Evolutionary conservation across 2,329 filamentous ascomycete genomes (phyloP).

Genomic region (Neodidymelliopsis sp.): DNA sequence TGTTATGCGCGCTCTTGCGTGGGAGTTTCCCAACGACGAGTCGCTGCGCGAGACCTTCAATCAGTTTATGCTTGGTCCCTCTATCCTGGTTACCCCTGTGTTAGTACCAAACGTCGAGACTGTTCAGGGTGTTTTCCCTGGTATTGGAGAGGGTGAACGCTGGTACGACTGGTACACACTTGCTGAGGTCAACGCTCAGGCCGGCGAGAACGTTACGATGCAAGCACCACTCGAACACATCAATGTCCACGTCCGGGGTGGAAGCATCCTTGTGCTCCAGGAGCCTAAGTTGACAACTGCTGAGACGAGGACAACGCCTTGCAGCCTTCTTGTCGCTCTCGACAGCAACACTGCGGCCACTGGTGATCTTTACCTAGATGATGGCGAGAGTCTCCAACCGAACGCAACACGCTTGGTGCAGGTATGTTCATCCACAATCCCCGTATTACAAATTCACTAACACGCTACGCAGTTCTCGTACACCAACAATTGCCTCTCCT

Average conservation of each 20-base stretch:
- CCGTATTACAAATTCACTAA: constrained; percentile 51
- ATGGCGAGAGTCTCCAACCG: constrained; percentile 70
- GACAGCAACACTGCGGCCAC: constrained; percentile 60
- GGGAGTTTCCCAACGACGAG: constrained; percentile 75
- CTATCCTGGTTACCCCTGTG: constrained; percentile 70
- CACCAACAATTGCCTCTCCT: constrained; percentile 15
- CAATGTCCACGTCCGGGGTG: constrained; percentile 74
- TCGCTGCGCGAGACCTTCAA: constrained; percentile 66
- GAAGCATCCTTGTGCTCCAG: constrained; percentile 48
- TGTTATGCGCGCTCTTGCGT: constrained; percentile 73
- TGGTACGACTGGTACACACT: constrained; percentile 83
- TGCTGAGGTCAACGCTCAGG: constrained; percentile 56
- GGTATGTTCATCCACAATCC: constrained; percentile 46
- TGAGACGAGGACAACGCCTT: constrained; percentile 34
- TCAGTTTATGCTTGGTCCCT: constrained; percentile 73
- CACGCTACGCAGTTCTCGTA: constrained; percentile 42
- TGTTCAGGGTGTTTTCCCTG: constrained; percentile 73
- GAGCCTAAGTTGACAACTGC: constrained; percentile 44
- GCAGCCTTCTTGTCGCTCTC: constrained; percentile 64
- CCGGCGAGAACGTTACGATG: constrained; percentile 65
- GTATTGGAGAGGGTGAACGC: constrained; percentile 62
- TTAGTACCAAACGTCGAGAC: constrained; percentile 65
- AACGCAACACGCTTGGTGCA: constrained; percentile 63
- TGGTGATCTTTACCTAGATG: constrained; percentile 73
- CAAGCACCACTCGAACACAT: constrained; percentile 70